Base-by-base conservation (phyloP, 352 stramenopile species). In the Hyaloperonospora brassicae region DNA sequence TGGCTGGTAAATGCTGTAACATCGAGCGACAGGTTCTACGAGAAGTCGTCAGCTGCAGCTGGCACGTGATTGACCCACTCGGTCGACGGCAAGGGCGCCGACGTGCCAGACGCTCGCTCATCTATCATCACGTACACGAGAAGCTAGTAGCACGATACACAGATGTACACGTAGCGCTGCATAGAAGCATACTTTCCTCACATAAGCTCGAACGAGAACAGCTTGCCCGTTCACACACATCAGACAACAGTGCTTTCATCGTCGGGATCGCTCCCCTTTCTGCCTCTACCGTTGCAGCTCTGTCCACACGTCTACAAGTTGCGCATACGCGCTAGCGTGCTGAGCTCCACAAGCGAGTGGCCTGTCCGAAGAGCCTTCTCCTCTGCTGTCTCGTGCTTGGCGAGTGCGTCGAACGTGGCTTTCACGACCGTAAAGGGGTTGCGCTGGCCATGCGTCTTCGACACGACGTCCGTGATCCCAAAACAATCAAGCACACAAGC, bases 341-440 rank as follows among this genome's bases (percentile, higher is more conserved):
- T 89, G 59, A 91, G 68, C 59, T 91, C 81, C 31, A 87, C 75
- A 49, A 91, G 76, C 42, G 76, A 88, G 64, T 88, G 76, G 61
- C 80, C 94, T 24, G 91, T 94, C 74, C 97, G 97, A 61, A 96
- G 73, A 48, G 92, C 89, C 64, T 17, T 17, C 17, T 97, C 84
- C 59, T 97, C 88, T 24, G 95, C 79, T 31, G 84, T 96, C 70
- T 97, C 89, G 70, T 97, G 94, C 59, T 95, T 96, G 61, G 84
- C 65, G 27, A 98, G 69, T 14, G 94, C 94, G 58, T 98, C 91
- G 64, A 98, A 98, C 24, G 92, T 97, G 13, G 17, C 93, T 59
- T 91, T 87, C 51, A 97, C 89, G 31, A 98, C 89, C 68, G 93
- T 97, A 70, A 94, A 97, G 27, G 87, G 86, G 76, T 97, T 97